Base-by-base conservation (phyloP, 176 grass and related monocot genomes). In the Tuctoria greenei region DNA sequence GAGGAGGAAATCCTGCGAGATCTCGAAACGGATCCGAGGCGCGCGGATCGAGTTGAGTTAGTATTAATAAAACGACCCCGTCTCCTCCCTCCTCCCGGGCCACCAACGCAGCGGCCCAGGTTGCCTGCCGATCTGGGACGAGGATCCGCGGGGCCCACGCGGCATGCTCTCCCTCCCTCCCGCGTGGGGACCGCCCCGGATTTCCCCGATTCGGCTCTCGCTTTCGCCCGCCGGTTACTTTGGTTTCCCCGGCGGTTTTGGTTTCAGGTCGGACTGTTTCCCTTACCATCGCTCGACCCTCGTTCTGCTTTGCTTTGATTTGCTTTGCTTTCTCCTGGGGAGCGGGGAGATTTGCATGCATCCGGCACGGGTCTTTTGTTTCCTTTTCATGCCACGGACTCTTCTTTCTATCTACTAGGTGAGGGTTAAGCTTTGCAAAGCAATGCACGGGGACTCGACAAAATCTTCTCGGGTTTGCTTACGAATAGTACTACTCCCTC, bases 1-100 rank as follows among this genome's bases (percentile, higher is more conserved):
- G 7, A 4, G 14, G 8, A 20, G 55, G 54, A 84, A 80, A 88
- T 80, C 86, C 86, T 75, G 81, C 75, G 73, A 81, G 82, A 82
- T 83, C 82, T 84, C 82, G 5, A 61, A 58, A 56, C 73, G 47
- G 77, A 71, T 64, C 77, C 76, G 47, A 85, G 87, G 74, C 72
- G 77, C 72, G 78, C 21, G 54, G 66, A 66, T 62, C 42, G 85
- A 81, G 79, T n/a, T n/a, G n/a, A n/a, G n/a, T n/a, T n/a, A n/a
- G n/a, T n/a, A n/a, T n/a, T n/a, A n/a, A n/a, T 10, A 28, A 47
- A 44, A 12, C 28, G 28, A 4, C 40, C 2, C n/a, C n/a, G n/a
- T n/a, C 1, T 16, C 1, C 4, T 0, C 1, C 0, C 3, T 0
- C 5, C 0, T 1, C 0, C 0, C 2, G 42, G 84, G 64, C 44